Conservation (phyloP, 2,329 filamentous ascomycete genomes). For the Microsporum canis region DNA sequence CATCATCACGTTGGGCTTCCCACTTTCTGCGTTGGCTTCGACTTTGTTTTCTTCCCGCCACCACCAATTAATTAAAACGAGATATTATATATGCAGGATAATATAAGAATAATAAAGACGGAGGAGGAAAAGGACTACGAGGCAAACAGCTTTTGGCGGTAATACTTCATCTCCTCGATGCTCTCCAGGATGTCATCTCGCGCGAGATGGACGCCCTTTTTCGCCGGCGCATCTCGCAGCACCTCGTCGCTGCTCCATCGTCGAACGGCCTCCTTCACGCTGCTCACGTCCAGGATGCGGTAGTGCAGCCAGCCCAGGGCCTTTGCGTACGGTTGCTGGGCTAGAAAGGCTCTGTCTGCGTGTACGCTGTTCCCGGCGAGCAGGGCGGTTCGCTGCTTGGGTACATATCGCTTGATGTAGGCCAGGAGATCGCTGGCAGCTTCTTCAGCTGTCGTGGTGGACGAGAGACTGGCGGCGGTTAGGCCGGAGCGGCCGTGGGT, state of each 20-base stretch:
- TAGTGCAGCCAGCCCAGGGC: slow-evolving; percentile 75
- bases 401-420: slow-evolving; percentile 65
- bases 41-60: neutral
- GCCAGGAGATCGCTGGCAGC: slow-evolving; percentile 62
- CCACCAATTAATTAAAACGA: neutral
- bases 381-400: slow-evolving; percentile 54
- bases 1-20: neutral
- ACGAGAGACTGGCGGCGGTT: slow-evolving; percentile 61
- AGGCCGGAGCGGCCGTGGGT: slow-evolving; percentile 76
- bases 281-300: slow-evolving; percentile 82
- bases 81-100: neutral
- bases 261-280: slow-evolving; percentile 77
- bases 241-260: slow-evolving; percentile 62
- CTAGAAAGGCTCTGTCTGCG: slow-evolving; percentile 72
- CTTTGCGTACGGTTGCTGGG: slow-evolving; percentile 58
- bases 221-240: slow-evolving; percentile 53
- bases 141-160: slow-evolving; percentile 56
- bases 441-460: slow-evolving; percentile 57
- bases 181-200: slow-evolving; percentile 87
- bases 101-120: neutral
- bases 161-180: slow-evolving; percentile 81
- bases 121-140: neutral
- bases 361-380: slow-evolving; percentile 91
- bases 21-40: neutral
- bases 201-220: slow-evolving; percentile 70